phyloP scores from a whole-genome alignment of 345 rosid species.

The Arabis alpina region DNA sequence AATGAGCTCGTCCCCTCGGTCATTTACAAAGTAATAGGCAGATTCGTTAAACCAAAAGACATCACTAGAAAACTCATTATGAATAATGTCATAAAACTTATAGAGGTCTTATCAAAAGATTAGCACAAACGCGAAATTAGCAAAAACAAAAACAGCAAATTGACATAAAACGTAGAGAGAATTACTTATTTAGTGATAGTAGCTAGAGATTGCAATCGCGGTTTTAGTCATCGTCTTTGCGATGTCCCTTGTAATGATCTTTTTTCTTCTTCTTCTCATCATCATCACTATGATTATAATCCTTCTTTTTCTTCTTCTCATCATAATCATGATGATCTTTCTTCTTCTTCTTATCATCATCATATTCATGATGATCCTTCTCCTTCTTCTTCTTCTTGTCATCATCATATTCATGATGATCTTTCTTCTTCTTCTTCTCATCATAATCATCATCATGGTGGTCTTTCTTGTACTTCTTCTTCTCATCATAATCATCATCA shows the following conservation, averaged over 20 bases:
- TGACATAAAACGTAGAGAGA: neutral
- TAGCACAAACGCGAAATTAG: conserved; percentile 24
- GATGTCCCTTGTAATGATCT: conserved; percentile 23
- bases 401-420: conserved; percentile 25
- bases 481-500: conserved; percentile 5
- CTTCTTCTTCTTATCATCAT: conserved; percentile 8
- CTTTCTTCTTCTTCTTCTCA: conserved; percentile 47
- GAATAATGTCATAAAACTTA: neutral
- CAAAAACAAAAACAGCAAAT: conserved; percentile 14
- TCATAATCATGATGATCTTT: neutral
- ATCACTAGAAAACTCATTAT: conserved; percentile 13
- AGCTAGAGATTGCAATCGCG: conserved; percentile 2
- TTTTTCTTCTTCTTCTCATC: conserved; percentile 23
- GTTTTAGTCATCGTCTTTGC: conserved; percentile 27
- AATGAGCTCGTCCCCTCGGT: neutral
- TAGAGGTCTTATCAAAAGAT: neutral
- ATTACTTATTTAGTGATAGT: conserved; percentile 23
- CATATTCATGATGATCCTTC: neutral
- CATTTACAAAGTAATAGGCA: neutral
- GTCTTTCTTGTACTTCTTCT: neutral
- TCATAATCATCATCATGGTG: conserved; percentile 36
- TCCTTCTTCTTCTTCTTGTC: conserved; percentile 1
- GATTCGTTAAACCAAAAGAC: neutral
- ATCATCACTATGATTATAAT: neutral
- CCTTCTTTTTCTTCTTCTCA: conserved; percentile 6